Evolutionary conservation across 73 alveolate species (phyloP), one percentile per base, ranked within the genome.

Genomic region (Paraurostyla sp.): DNA sequence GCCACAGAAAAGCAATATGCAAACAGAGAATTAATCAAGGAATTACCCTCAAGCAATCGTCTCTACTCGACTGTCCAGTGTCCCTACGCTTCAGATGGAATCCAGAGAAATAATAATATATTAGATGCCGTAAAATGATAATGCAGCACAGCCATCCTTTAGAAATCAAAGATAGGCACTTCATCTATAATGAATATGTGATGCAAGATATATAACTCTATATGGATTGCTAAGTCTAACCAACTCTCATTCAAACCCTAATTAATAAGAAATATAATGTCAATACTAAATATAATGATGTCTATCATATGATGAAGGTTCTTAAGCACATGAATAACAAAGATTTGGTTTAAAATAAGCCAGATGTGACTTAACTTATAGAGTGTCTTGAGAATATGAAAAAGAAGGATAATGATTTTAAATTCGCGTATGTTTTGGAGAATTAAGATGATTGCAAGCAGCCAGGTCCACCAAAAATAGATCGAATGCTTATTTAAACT

Each of bases 141-240:
- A 59, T 88, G 86, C 87, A 88, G 35, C 94, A 88, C 80, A 57
- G 50, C 46, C 94, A 88, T 54, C 81, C 69, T 27, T 68, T 88
- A 22, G 91, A 59, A 57, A 78, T 88, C 46, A 57, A 88, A 69
- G 94, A 88, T 29, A 15, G 94, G 57, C 94, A 76, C 48, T 78
- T 76, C 76, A 76, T 88, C 3, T 59, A 78, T 36, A 88, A 88
- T 52, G 91, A 76, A 38, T 45, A 71, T 35, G 82, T 88, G 15
- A 76, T 88, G 71, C 56, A 80, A 36, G 94, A 88, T 48, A 88
- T 88, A 16, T 23, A 59, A 30, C 80, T 78, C 15, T 71, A 76
- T 45, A 23, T 78, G 54, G 94, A 76, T n/a, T 78, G 94, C 50
- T 22, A 60, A 48, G 87, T 88, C 0, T 65, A 41, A 18, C 75